Base-by-base conservation (phyloP, 108 stramenopile species). In the Cyclotella baltica region DNA sequence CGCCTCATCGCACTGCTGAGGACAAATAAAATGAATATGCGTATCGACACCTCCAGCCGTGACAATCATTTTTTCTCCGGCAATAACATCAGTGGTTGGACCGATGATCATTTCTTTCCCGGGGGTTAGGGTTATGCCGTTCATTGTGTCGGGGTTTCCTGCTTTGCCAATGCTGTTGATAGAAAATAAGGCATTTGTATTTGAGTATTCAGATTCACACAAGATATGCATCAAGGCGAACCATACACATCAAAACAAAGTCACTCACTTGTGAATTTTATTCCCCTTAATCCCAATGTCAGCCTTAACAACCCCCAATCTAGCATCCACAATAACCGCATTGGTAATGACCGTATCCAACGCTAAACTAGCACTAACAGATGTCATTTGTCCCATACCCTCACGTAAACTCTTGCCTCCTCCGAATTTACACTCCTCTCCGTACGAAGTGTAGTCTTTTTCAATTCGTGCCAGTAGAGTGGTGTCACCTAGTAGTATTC, bases 391-490 rank as follows among this genome's bases (percentile, higher is more conserved):
- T 48, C 98, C 98, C 96, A 98, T 96, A n/a, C 98, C 98, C 74
- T 99, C 98, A 47, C 98, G 93, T 47, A 99, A 70, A n/a, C 93
- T 81, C 81, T 99, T 99, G 53, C 98, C 98, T 10, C 97, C 98
- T 47, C 98, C 98, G 82, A 99, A 99, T 75, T 98, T 98, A 80
- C 96, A 97, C 89, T 99, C 98, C 51, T 99, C 98, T 13, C 98
- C 98, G 70, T 98, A 98, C 31, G 55, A 51, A 15, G 89, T 88
- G 64, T 76, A 52, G 74, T 92, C 92, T 13, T 77, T 25, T 81
- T 98, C 92, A 25, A 98, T 93, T 34, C 85, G 87, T 35, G 97
- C 86, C 50, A 88, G 80, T 33, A 99, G 87, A 28, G 78, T 72
- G 16, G 97, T 98, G 82, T 99, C 97, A 34, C 97, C 98, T 51